These are phyloP conservation scores for Populus hybrid DNA, from an alignment of 441 rosid genomes.

Conservation along the genomic window DNA sequence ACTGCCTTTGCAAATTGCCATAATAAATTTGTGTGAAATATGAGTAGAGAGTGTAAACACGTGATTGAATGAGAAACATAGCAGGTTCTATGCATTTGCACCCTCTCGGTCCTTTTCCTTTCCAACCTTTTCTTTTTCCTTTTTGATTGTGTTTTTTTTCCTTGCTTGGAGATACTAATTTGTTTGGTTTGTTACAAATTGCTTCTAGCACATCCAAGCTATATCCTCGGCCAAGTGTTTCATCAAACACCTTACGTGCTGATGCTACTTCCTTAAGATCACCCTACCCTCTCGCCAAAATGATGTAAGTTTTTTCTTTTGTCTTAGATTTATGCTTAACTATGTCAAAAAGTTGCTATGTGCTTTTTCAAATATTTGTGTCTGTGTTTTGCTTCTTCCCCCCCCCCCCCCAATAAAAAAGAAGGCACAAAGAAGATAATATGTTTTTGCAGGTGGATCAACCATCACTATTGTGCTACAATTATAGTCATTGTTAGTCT, in stretches of 20 bases:
- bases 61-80: too few relatives aligned
- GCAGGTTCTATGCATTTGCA: too few relatives aligned
- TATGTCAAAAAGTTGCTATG: conserved; percentile 53
- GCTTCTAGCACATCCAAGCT: conserved; percentile 39
- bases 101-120: too few relatives aligned
- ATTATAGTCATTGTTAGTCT: conserved; percentile 93
- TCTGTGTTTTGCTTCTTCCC: too few relatives aligned
- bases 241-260: conserved; percentile 78
- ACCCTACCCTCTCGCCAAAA: conserved; percentile 53
- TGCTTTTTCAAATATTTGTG: conserved; percentile 8
- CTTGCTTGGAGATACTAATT: too few relatives aligned
- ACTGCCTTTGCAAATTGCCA: too few relatives aligned
- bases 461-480: conserved; percentile 96
- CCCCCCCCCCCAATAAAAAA: too few relatives aligned
- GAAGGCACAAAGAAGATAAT: background rate
- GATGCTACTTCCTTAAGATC: conserved; percentile 35
- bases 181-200: too few relatives aligned
- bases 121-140: too few relatives aligned
- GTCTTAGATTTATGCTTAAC: conserved; percentile 37
- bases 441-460: conserved; percentile 82
- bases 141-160: too few relatives aligned
- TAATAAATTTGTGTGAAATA: too few relatives aligned
- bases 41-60: too few relatives aligned
- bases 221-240: conserved; percentile 48
- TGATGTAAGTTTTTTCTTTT: conserved; percentile 5